These are phyloP conservation scores for Nicotiana tabacum DNA, from an alignment of 257 asterid species.

Conservation along the genomic window DNA sequence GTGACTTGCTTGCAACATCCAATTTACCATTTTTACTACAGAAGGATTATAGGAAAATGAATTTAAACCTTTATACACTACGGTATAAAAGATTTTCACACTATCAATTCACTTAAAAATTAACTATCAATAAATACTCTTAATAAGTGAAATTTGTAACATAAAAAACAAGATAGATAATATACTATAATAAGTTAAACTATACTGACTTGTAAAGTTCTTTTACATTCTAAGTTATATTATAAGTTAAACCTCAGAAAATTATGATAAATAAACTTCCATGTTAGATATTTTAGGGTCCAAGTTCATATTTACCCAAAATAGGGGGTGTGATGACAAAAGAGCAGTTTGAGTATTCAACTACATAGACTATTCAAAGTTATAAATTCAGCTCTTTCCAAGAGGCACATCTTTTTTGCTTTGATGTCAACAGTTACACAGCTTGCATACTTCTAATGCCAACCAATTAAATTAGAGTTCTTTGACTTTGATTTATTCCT, in stretches of 20 bases:
- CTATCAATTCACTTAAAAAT: too few relatives aligned
- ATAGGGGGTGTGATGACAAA: background rate
- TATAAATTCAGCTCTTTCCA: background rate
- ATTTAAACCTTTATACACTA: background rate
- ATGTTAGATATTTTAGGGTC: background rate
- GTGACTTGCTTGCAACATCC: background rate
- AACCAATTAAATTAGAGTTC: slow-evolving; percentile 3
- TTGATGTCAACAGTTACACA: slow-evolving; percentile 33
- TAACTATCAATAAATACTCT: too few relatives aligned
- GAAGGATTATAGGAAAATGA: background rate
- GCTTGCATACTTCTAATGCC: slow-evolving; percentile 10
- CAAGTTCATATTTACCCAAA: background rate
- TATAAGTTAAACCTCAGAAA: background rate
- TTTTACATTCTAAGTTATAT: background rate
- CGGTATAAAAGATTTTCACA: too few relatives aligned
- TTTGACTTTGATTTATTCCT: slow-evolving; percentile 53
- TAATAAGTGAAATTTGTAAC: too few relatives aligned
- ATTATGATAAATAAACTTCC: background rate
- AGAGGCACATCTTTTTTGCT: slow-evolving; percentile 19
- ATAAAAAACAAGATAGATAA: background rate
- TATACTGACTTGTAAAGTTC: background rate
- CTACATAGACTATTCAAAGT: slow-evolving; percentile 15
- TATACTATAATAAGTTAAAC: background rate
- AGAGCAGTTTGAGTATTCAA: background rate
- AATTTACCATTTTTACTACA: background rate